Conservation (phyloP, 768 basidiomycete species). For the Pisolithus marmoratus region DNA sequence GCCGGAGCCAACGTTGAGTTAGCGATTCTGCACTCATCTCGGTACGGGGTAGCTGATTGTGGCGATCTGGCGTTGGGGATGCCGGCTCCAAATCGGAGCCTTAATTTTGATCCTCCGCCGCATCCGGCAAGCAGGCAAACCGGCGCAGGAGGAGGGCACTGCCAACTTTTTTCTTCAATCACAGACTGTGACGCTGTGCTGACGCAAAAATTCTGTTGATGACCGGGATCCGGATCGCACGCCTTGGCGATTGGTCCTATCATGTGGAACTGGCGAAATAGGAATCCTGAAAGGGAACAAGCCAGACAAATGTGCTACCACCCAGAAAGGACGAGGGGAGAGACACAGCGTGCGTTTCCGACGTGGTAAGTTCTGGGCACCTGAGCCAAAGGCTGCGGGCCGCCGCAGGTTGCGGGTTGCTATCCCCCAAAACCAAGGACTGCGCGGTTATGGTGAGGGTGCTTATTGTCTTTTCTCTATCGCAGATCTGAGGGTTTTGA, state of each 20-base stretch:
- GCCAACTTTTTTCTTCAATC: neutral
- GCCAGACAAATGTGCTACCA: neutral
- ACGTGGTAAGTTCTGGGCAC: neutral
- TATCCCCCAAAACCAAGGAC: constrained; percentile 4
- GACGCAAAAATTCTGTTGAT: neutral
- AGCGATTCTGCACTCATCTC: constrained; percentile 30
- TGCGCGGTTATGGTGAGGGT: neutral
- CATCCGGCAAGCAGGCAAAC: neutral
- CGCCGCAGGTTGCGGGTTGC: neutral
- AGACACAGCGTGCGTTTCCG: neutral
- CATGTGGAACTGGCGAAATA: neutral
- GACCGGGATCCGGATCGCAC: neutral
- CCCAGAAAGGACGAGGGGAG: neutral
- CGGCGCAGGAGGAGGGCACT: neutral
- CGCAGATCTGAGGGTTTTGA: neutral
- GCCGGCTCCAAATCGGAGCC: neutral
- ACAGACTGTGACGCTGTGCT: neutral
- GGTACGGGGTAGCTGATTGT: neutral
- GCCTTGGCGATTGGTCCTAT: neutral
- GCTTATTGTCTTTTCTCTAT: neutral
- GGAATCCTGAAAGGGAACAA: neutral
- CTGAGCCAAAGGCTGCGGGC: neutral
- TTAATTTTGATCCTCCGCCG: constrained; percentile 3
- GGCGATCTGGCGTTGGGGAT: neutral
- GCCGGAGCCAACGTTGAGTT: constrained; percentile 58